Percentiles rank a stretch among this genome's conserved stretches.
These are phyloP conservation scores for Phanerochaete sordida DNA, from an alignment of 768 basidiomycete species.

Conservation along the genomic window DNA sequence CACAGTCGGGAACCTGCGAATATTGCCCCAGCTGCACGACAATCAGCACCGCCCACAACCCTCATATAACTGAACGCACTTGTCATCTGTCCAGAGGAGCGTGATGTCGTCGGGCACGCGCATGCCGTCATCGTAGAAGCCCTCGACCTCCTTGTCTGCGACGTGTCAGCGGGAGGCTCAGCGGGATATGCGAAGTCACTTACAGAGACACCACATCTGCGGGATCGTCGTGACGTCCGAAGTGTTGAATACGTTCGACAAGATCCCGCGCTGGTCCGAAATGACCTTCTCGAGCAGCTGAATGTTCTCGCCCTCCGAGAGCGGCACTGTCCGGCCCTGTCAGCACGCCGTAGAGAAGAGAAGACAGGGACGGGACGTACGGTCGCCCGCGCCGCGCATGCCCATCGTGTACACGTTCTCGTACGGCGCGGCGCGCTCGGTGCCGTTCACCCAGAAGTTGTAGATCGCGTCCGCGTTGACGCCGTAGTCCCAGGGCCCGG, in stretches of 20 bases:
- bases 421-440: constrained; percentile 52
- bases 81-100: constrained; percentile 71
- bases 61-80: constrained; percentile 31
- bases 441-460: constrained; percentile 59
- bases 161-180: not conserved
- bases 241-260: constrained; percentile 47
- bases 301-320: constrained; percentile 49
- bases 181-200: constrained; percentile 5
- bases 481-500: constrained; percentile 61
- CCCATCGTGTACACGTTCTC: constrained; percentile 67
- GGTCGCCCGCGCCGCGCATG: constrained; percentile 56
- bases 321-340: constrained; percentile 37
- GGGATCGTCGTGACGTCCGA: constrained; percentile 49
- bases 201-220: constrained; percentile 64
- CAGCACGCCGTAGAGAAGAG: not conserved
- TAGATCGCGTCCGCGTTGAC: constrained; percentile 53
- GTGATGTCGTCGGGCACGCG: constrained; percentile 62
- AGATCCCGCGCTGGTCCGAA: constrained; percentile 56
- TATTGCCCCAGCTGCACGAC: constrained; percentile 57
- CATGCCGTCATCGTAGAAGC: constrained; percentile 63
- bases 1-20: constrained; percentile 54
- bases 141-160: constrained; percentile 57
- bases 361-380: constrained; percentile 11
- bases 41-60: not conserved
- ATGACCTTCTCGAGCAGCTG: constrained; percentile 52